Evolutionary conservation across 495 filamentous ascomycete species (phyloP).

Genomic region (Alectoria sarmentosa): DNA sequence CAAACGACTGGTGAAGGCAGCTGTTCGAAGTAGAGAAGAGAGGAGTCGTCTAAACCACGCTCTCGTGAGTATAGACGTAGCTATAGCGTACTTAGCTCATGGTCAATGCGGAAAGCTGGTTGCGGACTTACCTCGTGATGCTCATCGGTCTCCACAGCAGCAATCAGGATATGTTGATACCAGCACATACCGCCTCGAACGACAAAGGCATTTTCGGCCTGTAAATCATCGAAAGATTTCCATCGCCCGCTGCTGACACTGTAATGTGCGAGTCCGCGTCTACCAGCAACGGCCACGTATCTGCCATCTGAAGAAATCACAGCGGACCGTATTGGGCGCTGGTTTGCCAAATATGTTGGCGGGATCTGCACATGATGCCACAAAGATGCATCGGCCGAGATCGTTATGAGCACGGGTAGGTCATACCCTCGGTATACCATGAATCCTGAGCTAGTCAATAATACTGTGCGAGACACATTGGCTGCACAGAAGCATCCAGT

Average conservation of each 20-base stretch:
- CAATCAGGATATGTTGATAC: constrained; percentile 93
- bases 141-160: constrained; percentile 79
- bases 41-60: constrained; percentile 62
- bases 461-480: constrained; percentile 80
- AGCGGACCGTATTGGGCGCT: constrained; percentile 85
- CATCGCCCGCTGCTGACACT: constrained; percentile 90
- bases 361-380: constrained; percentile 93
- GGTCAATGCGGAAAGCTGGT: not conserved
- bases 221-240: constrained; percentile 83
- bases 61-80: constrained; percentile 90
- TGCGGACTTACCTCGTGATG: constrained; percentile 58
- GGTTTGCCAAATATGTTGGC: constrained; percentile 70
- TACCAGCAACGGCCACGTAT: constrained; percentile 92
- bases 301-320: constrained; percentile 86
- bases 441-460: constrained; percentile 76
- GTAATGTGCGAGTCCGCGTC: constrained; percentile 88
- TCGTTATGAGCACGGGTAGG: constrained; percentile 77
- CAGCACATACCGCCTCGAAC: constrained; percentile 97
- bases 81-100: constrained; percentile 32
- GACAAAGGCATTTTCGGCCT: constrained; percentile 79
- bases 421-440: constrained; percentile 94
- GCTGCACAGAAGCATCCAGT: constrained; percentile 85
- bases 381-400: constrained; percentile 83
- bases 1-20: constrained; percentile 80
- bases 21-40: constrained; percentile 64